Base-by-base conservation (phyloP, 192 early-diverging fungal genomes). In the Entomortierella chlamydospora region DNA sequence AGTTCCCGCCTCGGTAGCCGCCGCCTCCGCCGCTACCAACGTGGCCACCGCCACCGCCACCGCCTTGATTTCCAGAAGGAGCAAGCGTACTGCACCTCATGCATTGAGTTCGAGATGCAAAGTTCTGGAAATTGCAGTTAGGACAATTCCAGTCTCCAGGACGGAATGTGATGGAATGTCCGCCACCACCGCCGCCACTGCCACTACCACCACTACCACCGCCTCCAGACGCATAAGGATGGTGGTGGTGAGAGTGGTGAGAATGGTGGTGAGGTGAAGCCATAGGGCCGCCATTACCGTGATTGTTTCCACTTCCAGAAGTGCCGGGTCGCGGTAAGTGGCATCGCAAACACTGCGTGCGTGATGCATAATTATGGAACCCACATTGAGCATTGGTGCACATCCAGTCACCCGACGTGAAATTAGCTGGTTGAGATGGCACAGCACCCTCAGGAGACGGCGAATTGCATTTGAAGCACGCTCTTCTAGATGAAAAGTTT, bases 101-200 rank as follows among this genome's bases (percentile, higher is more conserved):
- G 68, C 93, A 94, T 42, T 83, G 72, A 22, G 81, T 82, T 33
- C 93, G 81, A 20, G 92, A 93, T 0, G 93, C 90, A 82, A 93
- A 94, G 77, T 94, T 94, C 56, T 92, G 92, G 80, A 93, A 94
- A 17, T 66, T 63, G 76, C 93, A 94, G 57, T 89, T 88, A 10
- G 89, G 84, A 70, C 93, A 94, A 50, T 90, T 90, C 92, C 92
- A 94, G 73, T 93, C 92, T 13, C 93, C 93, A 13, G 86, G 86
- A 29, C 87, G 74, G 68, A 90, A 88, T 10, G 83, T 61, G 37
- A 83, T 81, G n/a, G 64, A 72, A 23, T 64, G 57, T 28, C 56
- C 29, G 17, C 55, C 43, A 23, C 55, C 43, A n/a, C 43, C 29
- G 23, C 69, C 53, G 2, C 73, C 79, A n/a, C 43, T 20, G 23